Conservation (phyloP, 2,329 filamentous ascomycete genomes). For the Colletotrichum simmondsii region DNA sequence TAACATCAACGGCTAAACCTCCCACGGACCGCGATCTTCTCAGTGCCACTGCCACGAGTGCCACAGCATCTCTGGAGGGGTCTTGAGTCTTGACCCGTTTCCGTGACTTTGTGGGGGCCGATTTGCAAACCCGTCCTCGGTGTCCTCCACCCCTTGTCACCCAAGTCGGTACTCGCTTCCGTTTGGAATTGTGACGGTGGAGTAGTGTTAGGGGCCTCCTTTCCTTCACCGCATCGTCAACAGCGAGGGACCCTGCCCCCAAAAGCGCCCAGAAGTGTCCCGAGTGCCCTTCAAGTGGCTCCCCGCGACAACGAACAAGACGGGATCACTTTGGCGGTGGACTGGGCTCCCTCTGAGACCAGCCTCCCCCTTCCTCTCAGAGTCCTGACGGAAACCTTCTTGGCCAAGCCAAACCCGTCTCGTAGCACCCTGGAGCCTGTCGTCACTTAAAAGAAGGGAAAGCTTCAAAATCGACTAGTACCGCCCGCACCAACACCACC, state of each 20-base stretch:
- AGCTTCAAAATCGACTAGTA: conserved; percentile 22
- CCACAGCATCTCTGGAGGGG: background rate
- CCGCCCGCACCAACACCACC: conserved; percentile 12
- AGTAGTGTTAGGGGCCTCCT: conserved; percentile 28
- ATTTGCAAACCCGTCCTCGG: conserved; percentile 22
- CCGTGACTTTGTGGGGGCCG: conserved; percentile 5
- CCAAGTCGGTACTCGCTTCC: conserved; percentile 30
- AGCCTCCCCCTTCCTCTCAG: conserved; percentile 6
- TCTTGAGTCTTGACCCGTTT: background rate
- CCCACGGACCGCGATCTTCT: background rate
- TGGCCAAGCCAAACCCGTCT: background rate
- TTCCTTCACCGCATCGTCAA: conserved; percentile 33
- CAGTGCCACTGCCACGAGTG: background rate
- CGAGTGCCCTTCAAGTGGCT: conserved; percentile 16
- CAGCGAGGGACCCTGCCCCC: conserved; percentile 19
- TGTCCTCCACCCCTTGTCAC: conserved; percentile 18
- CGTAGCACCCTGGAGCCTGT: conserved; percentile 11
- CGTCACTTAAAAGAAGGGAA: conserved; percentile 25
- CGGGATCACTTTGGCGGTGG: conserved; percentile 17
- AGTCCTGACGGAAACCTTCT: background rate
- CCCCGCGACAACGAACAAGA: conserved; percentile 12
- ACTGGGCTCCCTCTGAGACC: conserved; percentile 28
- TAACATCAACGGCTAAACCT: background rate
- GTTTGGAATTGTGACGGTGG: conserved; percentile 24
- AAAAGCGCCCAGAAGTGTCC: conserved; percentile 19